These are phyloP conservation scores for Papilionanthe hybrid DNA, from an alignment of 116 monocot genomes.

Conservation along the genomic window DNA sequence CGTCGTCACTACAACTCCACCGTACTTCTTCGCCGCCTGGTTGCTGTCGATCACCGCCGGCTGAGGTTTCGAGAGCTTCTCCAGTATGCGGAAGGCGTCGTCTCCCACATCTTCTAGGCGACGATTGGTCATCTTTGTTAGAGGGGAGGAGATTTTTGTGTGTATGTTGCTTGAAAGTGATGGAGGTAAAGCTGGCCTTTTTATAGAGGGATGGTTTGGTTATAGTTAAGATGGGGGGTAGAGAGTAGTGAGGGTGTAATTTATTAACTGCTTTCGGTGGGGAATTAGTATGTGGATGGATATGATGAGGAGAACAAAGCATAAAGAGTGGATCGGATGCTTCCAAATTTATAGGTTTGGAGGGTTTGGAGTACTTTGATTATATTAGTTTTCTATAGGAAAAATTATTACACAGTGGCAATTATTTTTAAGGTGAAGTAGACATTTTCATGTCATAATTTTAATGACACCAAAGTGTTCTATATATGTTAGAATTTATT, in stretches of 20 bases:
- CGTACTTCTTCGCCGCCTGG: not conserved
- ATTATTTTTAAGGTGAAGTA: too few species aligned
- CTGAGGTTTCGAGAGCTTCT: not conserved
- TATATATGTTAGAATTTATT: too few species aligned
- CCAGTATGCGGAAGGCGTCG: not conserved
- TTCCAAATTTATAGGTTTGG: not conserved
- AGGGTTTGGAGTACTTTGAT: too few species aligned
- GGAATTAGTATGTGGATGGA: not conserved
- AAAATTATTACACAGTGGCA: too few species aligned
- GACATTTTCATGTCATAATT: too few species aligned
- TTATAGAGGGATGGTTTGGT: not conserved
- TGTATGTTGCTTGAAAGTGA: not conserved
- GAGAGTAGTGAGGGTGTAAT: not conserved
- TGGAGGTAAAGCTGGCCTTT: not conserved
- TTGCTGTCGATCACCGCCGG: not conserved
- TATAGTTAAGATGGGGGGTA: too few species aligned
- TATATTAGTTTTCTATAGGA: too few species aligned
- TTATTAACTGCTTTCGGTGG: not conserved
- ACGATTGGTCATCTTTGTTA: not conserved
- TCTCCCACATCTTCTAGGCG: not conserved
- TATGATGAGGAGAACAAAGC: too few species aligned
- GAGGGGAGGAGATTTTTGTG: not conserved
- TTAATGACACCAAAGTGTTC: too few species aligned
- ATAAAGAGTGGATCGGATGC: not conserved
- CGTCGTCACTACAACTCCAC: not conserved